Base-by-base conservation (phyloP, 805 yeast species). In the Ogataea kodamae region DNA sequence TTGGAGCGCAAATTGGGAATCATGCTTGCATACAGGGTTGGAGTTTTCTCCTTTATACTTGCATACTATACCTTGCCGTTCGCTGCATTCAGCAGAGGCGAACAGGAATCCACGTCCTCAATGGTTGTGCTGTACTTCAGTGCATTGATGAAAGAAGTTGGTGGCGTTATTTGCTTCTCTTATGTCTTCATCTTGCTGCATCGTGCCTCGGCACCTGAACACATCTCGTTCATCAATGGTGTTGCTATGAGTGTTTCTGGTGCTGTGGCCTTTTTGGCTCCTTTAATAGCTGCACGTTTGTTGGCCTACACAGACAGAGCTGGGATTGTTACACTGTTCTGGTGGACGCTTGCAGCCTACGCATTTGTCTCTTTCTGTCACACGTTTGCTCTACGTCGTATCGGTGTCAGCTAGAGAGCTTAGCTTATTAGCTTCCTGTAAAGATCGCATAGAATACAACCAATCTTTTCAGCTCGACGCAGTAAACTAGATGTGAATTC, bases 141-240 rank as follows among this genome's bases (percentile, higher is more conserved):
- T 9, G 29, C 25, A n/a, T 19, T 39, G 30, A 9, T 35, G 4
- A 39, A 35, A 27, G 43, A 39, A 7, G 50, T 73, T 9, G 64
- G 68, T 6, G 60, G 60, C 7, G 62, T 79, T 1, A 55, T 73
- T 40, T 63, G 75, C 9, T 70, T 67, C 34, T 81, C 84, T 5
- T 72, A 68, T 35, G 59, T 74, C 15, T 54, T 74, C 39, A 58
- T 77, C 11, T 57, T 78, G 34, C 63, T 75, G 16, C 81, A 74
- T 51, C 63, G 78, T 28, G 70, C 76, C 6, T 64, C 80, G 2
- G 66, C 68, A 9, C 67, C 75, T 16, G 62, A 68, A 39, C 69
- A 74, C 39, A 61, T 79, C 25, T 81, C 81, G 1, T 64, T 72
- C 44, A 67, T 78, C 30, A 78, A 78, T 47, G 78, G 80, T 9